phyloP scores from a whole-genome alignment of 2,329 filamentous ascomycete species.

The Scedosporium boydii region DNA sequence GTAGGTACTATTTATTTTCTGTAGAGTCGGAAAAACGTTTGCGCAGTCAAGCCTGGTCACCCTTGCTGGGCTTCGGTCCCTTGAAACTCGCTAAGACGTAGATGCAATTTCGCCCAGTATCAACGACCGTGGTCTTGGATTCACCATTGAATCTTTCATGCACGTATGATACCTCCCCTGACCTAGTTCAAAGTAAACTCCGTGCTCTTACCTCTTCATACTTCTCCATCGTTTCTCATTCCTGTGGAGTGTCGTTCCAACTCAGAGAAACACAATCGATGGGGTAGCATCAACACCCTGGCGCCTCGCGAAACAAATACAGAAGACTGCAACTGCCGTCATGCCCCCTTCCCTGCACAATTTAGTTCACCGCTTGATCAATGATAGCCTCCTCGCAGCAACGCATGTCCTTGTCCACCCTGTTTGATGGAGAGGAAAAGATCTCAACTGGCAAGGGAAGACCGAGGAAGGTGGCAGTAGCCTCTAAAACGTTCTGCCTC shows the following conservation, averaged over 20 bases:
- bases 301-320: neutral
- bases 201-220: too few species aligned
- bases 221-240: neutral
- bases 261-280: neutral
- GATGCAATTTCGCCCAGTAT: slow-evolving; percentile 38
- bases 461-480: neutral
- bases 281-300: neutral
- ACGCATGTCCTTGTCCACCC: neutral
- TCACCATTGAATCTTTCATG: neutral
- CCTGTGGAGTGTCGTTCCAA: neutral
- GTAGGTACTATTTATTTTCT: too few species aligned
- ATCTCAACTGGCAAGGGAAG: neutral
- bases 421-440: neutral
- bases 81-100: slow-evolving; percentile 45
- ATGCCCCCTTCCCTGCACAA: neutral
- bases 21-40: neutral
- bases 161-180: neutral
- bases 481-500: neutral
- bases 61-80: slow-evolving; percentile 21
- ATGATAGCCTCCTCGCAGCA: neutral
- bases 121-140: slow-evolving; percentile 21
- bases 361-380: neutral
- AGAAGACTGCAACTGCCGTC: neutral
- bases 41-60: neutral
- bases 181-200: neutral